Evolutionary conservation across 495 filamentous ascomycete genomes (phyloP), one percentile per base, ranked within the genome.

Genomic region (Podospora pseudocomata): DNA sequence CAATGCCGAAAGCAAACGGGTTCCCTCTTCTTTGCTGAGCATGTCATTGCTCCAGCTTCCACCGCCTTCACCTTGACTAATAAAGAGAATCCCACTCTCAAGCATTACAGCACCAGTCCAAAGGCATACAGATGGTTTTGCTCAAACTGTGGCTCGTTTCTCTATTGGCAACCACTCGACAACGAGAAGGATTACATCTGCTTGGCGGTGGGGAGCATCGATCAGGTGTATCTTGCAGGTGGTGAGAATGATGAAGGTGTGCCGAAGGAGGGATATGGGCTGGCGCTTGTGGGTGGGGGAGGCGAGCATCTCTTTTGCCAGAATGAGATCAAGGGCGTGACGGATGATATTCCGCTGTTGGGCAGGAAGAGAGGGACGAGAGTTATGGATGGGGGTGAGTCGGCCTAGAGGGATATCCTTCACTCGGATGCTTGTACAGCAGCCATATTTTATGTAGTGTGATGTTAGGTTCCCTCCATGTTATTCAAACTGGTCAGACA

Each of bases 261-360:
- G 20, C 72, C 77, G 13, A 58, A 65, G 62, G 70, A 44, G 5
- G 74, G 78, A 19, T 81, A 73, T 63, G 76, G 79, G 9, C 28
- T 70, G 26, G 77, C 75, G 26, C 71, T 82, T 28, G 74, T 71
- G 20, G 75, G 66, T 39, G 66, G 71, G 0, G 67, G 59, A 0
- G 75, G 71, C 5, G 13, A 71, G 13, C 73, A 77, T 57, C 55
- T 65, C 9, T 79, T 70, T 67, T 76, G 75, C n/a, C 18, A 23
- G 44, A 80, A 79, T 32, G 79, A 79, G 72, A 80, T 82, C 49
- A 70, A 68, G 9, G 80, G 78, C 9, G 75, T 80, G 39, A 81
- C 80, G 2, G 78, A 80, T 60, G 59, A 61, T 7, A 69, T 76
- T 20, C 65, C 63, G 7, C 59, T 71, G 15, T 27, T 73, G 30